Percentiles rank a stretch among this genome's conserved stretches.
Conservation (phyloP, 805 yeast species). For the Suhomyces xylopsoci region DNA sequence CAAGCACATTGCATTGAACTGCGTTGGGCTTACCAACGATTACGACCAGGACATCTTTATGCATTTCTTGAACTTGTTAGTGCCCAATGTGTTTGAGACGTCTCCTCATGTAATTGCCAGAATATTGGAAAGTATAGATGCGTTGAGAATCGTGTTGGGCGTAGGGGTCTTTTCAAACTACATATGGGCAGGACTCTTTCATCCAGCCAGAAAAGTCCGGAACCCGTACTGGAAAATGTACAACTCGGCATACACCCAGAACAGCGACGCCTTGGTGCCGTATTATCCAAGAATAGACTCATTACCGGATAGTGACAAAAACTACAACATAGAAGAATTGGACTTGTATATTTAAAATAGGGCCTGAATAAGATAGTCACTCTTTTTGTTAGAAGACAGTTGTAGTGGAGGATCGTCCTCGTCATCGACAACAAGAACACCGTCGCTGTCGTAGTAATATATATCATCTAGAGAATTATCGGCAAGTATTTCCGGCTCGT, state of each 20-base stretch:
- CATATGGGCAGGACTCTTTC: conserved; percentile 84
- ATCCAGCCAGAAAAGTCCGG: conserved; percentile 88
- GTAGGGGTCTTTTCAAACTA: conserved; percentile 72
- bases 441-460: conserved; percentile 3
- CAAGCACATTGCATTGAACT: conserved; percentile 75
- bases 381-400: neutral
- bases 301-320: conserved; percentile 18
- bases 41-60: conserved; percentile 62
- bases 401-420: neutral
- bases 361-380: conserved; percentile 1
- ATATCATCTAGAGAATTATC: neutral
- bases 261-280: conserved; percentile 75
- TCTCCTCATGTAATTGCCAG: conserved; percentile 92
- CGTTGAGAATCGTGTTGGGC: conserved; percentile 70
- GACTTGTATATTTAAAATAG: conserved; percentile 34
- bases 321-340: conserved; percentile 47
- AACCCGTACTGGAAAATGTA: conserved; percentile 81
- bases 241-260: conserved; percentile 72
- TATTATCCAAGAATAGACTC: conserved; percentile 63
- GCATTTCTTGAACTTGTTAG: conserved; percentile 73
- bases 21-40: conserved; percentile 71
- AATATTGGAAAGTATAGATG: conserved; percentile 75
- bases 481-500: conserved; percentile 10
- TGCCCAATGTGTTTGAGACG: conserved; percentile 91
- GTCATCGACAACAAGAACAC: neutral